Conservation (phyloP, 2,329 filamentous ascomycete genomes). For the Colletotrichum somersetense region DNA sequence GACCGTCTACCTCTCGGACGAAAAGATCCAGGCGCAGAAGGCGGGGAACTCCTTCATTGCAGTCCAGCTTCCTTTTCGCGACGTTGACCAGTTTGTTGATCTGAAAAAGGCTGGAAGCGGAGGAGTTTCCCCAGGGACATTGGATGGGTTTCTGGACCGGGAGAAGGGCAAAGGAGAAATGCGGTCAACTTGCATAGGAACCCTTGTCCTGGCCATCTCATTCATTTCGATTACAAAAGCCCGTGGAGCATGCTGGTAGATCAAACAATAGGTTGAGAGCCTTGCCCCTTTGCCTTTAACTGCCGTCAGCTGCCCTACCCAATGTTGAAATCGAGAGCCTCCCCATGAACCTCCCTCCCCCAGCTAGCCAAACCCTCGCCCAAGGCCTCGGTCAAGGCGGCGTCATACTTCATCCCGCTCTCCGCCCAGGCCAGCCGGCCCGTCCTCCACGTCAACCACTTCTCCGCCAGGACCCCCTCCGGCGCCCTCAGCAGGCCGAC, state of each 20-base stretch:
- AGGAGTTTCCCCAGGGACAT: constrained; percentile 57
- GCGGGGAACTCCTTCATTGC: constrained; percentile 53
- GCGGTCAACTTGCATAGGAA: constrained; percentile 14
- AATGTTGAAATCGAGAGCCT: constrained; percentile 28
- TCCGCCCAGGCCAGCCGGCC: constrained; percentile 50
- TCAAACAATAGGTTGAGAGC: background rate
- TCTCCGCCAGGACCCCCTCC: constrained; percentile 57
- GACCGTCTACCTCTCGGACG: constrained; percentile 50
- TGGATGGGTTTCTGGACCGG: constrained; percentile 57
- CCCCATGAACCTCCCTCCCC: constrained; percentile 53
- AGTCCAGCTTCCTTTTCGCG: constrained; percentile 53
- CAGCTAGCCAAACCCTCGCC: constrained; percentile 55
- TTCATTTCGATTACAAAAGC: background rate
- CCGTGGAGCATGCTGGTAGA: no score
- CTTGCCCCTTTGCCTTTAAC: background rate
- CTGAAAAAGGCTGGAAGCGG: constrained; percentile 51
- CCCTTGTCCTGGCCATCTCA: background rate
- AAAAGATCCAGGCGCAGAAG: constrained; percentile 54
- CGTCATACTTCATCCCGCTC: constrained; percentile 54
- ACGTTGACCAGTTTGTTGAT: constrained; percentile 53
- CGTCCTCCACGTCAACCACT: constrained; percentile 62
- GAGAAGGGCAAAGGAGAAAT: constrained; percentile 53
- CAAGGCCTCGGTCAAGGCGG: constrained; percentile 52
- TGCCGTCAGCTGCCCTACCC: constrained; percentile 24
- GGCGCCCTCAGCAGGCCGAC: constrained; percentile 59